phyloP scores from a whole-genome alignment of 2,329 filamentous ascomycete genomes.

The Cladosporium oxysporum region DNA sequence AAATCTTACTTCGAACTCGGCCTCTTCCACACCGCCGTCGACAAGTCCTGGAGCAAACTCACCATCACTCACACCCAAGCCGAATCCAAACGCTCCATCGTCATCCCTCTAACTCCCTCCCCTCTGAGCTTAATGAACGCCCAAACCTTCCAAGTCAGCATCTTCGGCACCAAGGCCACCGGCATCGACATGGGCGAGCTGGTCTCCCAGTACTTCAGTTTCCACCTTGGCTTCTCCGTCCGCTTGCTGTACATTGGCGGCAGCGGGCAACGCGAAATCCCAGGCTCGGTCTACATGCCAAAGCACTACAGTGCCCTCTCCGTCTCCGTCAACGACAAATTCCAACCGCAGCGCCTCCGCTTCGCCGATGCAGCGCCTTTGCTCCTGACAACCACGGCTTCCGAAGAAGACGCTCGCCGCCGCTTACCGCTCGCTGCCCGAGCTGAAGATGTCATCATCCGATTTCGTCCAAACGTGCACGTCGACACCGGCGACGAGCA shows the following conservation, averaged over 20 bases:
- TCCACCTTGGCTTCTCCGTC: conserved; percentile 31
- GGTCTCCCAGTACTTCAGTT: conserved; percentile 34
- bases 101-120: conserved; percentile 35
- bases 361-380: conserved; percentile 38
- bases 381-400: conserved; percentile 38
- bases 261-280: conserved; percentile 38
- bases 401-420: conserved; percentile 36
- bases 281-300: conserved; percentile 36
- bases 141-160: conserved; percentile 34
- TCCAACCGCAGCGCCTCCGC: conserved; percentile 37
- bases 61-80: conserved; percentile 37
- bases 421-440: conserved; percentile 33
- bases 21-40: conserved; percentile 37
- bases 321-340: conserved; percentile 37
- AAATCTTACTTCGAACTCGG: conserved; percentile 38
- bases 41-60: conserved; percentile 37
- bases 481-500: conserved; percentile 36
- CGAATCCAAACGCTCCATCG: conserved; percentile 30
- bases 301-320: conserved; percentile 35
- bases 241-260: conserved; percentile 38
- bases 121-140: conserved; percentile 35
- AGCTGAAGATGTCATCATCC: conserved; percentile 36
- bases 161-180: conserved; percentile 37
- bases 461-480: conserved; percentile 38
- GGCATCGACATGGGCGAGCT: conserved; percentile 39